A percentile compares a stretch with the other conserved stretches of the same genome.
Evolutionary conservation across 768 basidiomycete genomes (phyloP).

Genomic region (Pisolithus orientalis): DNA sequence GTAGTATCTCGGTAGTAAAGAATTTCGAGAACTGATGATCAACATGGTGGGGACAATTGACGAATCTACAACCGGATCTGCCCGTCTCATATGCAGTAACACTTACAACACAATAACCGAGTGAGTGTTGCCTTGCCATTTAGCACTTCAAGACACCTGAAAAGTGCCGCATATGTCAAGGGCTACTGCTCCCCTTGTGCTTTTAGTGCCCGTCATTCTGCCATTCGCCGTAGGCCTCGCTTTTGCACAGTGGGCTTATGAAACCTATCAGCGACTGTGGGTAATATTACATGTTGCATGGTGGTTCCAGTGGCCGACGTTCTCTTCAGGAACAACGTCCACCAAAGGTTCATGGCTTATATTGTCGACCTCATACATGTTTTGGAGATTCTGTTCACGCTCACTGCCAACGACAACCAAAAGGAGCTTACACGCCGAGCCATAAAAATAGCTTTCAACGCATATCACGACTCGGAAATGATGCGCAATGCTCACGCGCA

Average conservation of each 20-base stretch:
- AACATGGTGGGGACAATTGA: neutral
- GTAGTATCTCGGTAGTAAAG: neutral
- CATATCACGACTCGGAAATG: neutral
- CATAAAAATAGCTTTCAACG: neutral
- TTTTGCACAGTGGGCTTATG: neutral
- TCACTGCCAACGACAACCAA: neutral
- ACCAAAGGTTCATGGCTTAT: neutral
- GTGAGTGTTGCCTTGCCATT: neutral
- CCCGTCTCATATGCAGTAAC: neutral
- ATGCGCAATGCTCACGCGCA: neutral
- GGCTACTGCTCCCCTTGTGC: neutral
- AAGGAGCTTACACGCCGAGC: neutral
- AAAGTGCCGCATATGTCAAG: neutral
- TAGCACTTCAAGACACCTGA: neutral
- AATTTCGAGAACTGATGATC: neutral
- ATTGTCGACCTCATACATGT: neutral
- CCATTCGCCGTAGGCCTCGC: neutral
- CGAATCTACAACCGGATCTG: neutral
- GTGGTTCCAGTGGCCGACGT: neutral
- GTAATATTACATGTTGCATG: neutral
- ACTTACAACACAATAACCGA: neutral
- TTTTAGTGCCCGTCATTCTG: neutral
- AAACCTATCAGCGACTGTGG: conserved; percentile 2
- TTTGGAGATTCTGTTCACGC: neutral
- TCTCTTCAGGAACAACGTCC: neutral